These are phyloP conservation scores for Erythrobasidium hasegawianum DNA, from an alignment of 1,284 basidiomycete species.

Conservation along the genomic window DNA sequence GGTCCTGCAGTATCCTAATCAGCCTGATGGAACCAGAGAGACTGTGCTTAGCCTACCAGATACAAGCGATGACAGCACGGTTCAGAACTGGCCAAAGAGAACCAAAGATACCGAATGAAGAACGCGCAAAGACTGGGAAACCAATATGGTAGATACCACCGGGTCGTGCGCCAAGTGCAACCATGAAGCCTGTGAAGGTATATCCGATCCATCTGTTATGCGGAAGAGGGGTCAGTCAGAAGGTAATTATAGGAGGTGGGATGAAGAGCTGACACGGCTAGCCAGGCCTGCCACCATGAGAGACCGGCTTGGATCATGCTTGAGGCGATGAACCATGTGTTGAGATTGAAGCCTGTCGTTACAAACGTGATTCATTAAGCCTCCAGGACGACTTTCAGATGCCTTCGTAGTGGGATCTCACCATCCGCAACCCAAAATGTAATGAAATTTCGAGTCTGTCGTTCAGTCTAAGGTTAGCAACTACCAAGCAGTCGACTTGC, in stretches of 20 bases:
- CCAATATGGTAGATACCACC: slow-evolving; percentile 52
- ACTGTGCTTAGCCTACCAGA: background rate
- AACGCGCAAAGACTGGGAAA: slow-evolving; percentile 66
- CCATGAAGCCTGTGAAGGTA: slow-evolving; percentile 64
- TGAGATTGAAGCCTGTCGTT: background rate
- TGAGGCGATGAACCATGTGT: slow-evolving; percentile 31
- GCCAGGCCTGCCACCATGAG: slow-evolving; percentile 74
- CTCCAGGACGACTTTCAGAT: too few species aligned
- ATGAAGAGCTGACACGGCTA: slow-evolving; percentile 44
- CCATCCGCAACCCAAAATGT: slow-evolving; percentile 29
- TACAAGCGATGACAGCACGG: slow-evolving; percentile 69
- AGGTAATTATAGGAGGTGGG: too few species aligned
- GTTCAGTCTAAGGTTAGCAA: too few species aligned
- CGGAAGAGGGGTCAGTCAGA: too few species aligned
- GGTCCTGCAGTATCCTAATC: slow-evolving; percentile 59
- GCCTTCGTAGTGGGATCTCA: background rate
- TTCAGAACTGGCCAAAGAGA: slow-evolving; percentile 57
- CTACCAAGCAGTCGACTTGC: too few species aligned
- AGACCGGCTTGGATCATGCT: slow-evolving; percentile 55
- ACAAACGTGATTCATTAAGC: background rate
- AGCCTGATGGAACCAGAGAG: background rate
- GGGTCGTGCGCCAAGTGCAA: slow-evolving; percentile 73
- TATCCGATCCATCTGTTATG: slow-evolving; percentile 70
- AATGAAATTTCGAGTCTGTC: slow-evolving; percentile 19
- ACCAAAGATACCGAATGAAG: slow-evolving; percentile 70